A percentile compares a stretch with the other conserved stretches of the same genome.
Conservation (phyloP, 2,329 filamentous ascomycete species). For the Dactylellina drechsleri region DNA sequence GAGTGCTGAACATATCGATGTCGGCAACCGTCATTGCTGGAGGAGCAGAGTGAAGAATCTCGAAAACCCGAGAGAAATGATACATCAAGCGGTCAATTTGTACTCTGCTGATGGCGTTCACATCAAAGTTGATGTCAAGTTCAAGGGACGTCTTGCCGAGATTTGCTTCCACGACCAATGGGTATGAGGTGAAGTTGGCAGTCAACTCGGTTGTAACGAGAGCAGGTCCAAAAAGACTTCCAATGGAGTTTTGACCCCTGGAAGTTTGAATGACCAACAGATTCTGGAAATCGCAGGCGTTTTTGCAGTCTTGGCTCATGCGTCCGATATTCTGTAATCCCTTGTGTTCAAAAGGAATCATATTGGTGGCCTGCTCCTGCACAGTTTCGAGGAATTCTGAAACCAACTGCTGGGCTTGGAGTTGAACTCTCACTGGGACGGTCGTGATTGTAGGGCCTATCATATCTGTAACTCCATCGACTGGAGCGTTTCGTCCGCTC, state of each 20-base stretch:
- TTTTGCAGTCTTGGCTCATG: constrained; percentile 45
- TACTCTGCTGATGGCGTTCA: constrained; percentile 10
- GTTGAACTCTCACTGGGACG: constrained; percentile 58
- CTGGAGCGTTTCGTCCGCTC: constrained; percentile 58
- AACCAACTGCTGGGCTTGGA: constrained; percentile 39
- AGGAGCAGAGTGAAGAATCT: constrained; percentile 10
- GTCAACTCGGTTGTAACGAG: constrained; percentile 2
- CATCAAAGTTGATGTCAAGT: constrained; percentile 22
- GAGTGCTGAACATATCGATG: constrained; percentile 15
- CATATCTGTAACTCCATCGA: constrained; percentile 58
- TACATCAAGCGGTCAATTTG: constrained; percentile 13
- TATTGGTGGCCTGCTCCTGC: constrained; percentile 54
- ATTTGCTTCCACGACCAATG: constrained; percentile 16
- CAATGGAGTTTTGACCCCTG: constrained; percentile 9
- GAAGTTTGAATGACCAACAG: constrained; percentile 59
- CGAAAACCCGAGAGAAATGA: constrained; percentile 13
- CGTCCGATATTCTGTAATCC: constrained; percentile 58
- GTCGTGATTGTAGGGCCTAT: constrained; percentile 60
- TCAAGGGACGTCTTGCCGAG: constrained; percentile 12
- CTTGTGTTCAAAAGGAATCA: constrained; percentile 56
- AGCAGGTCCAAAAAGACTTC: constrained; percentile 18
- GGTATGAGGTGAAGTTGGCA: constrained; percentile 20
- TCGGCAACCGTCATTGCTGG: constrained; percentile 6
- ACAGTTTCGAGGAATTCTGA: constrained; percentile 45
- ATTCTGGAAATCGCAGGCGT: constrained; percentile 59